Percentiles rank a stretch among this genome's conserved stretches.
Evolutionary conservation across 441 rosid genomes (phyloP).

Genomic region (Syzygium syzygioides): DNA sequence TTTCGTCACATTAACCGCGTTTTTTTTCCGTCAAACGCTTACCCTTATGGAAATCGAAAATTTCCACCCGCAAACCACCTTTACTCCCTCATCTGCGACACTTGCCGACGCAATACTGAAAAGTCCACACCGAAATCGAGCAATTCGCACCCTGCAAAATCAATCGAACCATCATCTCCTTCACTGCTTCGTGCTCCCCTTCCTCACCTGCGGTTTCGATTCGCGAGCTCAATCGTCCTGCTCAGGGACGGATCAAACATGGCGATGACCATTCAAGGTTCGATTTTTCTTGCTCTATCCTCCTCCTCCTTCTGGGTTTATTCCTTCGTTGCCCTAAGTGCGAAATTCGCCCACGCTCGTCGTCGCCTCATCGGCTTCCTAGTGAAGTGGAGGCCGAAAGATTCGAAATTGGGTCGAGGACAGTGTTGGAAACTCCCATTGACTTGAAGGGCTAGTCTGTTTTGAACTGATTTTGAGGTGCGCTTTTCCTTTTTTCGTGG

Average conservation of each 20-base stretch:
- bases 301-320: background rate
- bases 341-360: background rate
- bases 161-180: background rate
- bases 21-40: too few species aligned
- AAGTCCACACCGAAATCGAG: background rate
- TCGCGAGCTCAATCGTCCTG: background rate
- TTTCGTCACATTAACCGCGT: rapidly evolving
- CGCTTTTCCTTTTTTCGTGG: background rate
- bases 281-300: background rate
- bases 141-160: background rate
- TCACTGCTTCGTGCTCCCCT: background rate
- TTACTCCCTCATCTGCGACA: background rate
- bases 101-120: background rate
- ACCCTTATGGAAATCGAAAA: too few species aligned
- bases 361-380: background rate
- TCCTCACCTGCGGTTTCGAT: background rate
- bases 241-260: conserved; percentile 9
- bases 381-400: background rate
- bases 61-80: background rate
- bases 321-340: background rate
- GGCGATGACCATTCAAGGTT: conserved; percentile 92
- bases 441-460: background rate
- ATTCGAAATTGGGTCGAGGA: background rate
- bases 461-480: background rate
- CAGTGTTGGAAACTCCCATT: background rate